Evolutionary conservation across 2,329 filamentous ascomycete genomes (phyloP), one percentile per base, ranked within the genome.

Genomic region (Decorospora gaudefroyi): DNA sequence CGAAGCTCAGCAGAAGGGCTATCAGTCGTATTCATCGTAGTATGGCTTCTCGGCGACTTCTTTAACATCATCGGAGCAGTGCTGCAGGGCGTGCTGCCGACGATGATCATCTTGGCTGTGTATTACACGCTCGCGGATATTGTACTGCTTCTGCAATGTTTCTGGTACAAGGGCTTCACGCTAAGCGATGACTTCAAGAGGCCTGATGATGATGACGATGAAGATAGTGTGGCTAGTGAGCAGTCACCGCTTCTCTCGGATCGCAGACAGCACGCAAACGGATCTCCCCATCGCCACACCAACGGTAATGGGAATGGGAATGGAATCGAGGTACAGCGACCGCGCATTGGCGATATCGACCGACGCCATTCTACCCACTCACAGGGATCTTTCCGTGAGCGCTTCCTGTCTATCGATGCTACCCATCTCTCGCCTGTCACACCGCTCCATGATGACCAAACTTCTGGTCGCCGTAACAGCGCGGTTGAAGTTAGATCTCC

Each of bases 1-100:
- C 83, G 90, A 42, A 77, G 82, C 55, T 95, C 87, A 27, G 89
- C 90, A 45, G 90, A 96, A 67, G 92, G 90, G 2, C 78, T 97
- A 1, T 95, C 89, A 0, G 81, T 96, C 10, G 86, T 92, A 42
- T 99, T 97, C 75, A 84, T 97, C 64, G 85, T 95, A 48, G 82
- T 95, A 62, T 99, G 93, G 93, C 80, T 96, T 2, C 78, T 86
- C 1, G 93, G 93, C 38, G 93, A 99, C 83, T 85, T 96, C 55
- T 96, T 96, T 78, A 97, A 97, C 68, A 95, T 96, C 52, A 78
- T 95, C 2, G 92, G 92, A n/a, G 88, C 90, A 12, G 83, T 96
- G 11, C 71, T 96, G 8, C 92, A 97, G 69, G 87, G 88, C 42
- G 92, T 99, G 5, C 72, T 97, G 40, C 91, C 93, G 1, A 99